phyloP scores from a whole-genome alignment of 495 filamentous ascomycete genomes.

The Stereocaulon alpinum region DNA sequence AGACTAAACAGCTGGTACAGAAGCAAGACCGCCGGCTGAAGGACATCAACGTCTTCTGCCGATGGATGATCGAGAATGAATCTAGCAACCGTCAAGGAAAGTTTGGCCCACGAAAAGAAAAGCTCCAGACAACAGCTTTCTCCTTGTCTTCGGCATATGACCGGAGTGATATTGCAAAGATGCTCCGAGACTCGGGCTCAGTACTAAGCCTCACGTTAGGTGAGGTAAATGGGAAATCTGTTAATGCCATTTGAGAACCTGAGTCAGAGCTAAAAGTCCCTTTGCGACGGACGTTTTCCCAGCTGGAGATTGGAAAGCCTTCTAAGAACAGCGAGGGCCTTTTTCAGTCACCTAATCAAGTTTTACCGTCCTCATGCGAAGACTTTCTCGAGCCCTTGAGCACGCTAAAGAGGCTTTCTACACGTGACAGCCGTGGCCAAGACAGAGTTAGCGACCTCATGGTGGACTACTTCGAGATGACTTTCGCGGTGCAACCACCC shows the following conservation, averaged over 20 bases:
- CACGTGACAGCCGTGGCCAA: too few relatives aligned
- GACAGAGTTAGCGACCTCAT: background rate
- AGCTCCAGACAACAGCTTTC: background rate
- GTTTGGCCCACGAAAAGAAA: background rate
- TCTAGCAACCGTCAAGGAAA: background rate
- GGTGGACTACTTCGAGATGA: too few relatives aligned
- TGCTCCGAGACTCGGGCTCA: background rate
- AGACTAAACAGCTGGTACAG: background rate
- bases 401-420: background rate
- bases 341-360: background rate
- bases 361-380: background rate
- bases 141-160: background rate
- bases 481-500: too few relatives aligned
- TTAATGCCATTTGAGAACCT: background rate
- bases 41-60: conserved; percentile 1
- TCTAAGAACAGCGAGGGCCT: background rate
- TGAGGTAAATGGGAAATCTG: background rate
- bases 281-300: background rate
- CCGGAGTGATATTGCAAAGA: background rate
- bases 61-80: background rate
- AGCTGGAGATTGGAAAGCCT: background rate
- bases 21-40: background rate
- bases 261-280: background rate
- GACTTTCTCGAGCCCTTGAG: background rate
- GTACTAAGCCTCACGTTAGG: background rate